phyloP scores from a whole-genome alignment of 2,329 filamentous ascomycete genomes.

The Aspergillus sergii region DNA sequence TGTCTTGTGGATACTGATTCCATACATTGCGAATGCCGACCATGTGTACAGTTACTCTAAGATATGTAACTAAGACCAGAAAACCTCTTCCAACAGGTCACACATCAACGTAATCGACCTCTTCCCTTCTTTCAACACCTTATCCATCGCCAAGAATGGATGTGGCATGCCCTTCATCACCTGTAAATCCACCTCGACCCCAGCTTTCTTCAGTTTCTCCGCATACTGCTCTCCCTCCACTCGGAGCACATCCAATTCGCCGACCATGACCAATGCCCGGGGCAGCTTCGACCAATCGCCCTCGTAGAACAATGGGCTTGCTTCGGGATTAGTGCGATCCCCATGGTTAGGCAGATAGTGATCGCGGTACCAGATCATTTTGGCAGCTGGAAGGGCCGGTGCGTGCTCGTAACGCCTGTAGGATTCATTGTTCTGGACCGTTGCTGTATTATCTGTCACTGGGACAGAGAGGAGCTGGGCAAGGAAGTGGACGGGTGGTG shows the following conservation, averaged over 20 bases:
- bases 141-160: constrained; percentile 63
- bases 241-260: constrained; percentile 60
- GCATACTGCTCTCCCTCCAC: constrained; percentile 58
- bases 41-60: not conserved
- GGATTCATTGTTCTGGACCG: constrained; percentile 46
- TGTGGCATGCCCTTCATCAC: constrained; percentile 60
- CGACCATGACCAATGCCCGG: constrained; percentile 55
- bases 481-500: constrained; percentile 43
- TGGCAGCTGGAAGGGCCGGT: constrained; percentile 56
- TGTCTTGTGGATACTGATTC: not conserved
- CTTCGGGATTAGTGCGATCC: constrained; percentile 55
- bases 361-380: constrained; percentile 64
- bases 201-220: constrained; percentile 49
- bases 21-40: not conserved
- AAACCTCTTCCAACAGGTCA: constrained; percentile 37
- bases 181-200: constrained; percentile 52
- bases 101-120: constrained; percentile 53
- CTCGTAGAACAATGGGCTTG: constrained; percentile 56
- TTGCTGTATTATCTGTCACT: constrained; percentile 61
- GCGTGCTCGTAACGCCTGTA: constrained; percentile 56
- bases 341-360: constrained; percentile 56
- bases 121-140: constrained; percentile 54
- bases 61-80: constrained; percentile 24
- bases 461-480: constrained; percentile 60
- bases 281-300: constrained; percentile 56